phyloP scores from a whole-genome alignment of 495 filamentous ascomycete species.

The Penicillium dipodomyicola region DNA sequence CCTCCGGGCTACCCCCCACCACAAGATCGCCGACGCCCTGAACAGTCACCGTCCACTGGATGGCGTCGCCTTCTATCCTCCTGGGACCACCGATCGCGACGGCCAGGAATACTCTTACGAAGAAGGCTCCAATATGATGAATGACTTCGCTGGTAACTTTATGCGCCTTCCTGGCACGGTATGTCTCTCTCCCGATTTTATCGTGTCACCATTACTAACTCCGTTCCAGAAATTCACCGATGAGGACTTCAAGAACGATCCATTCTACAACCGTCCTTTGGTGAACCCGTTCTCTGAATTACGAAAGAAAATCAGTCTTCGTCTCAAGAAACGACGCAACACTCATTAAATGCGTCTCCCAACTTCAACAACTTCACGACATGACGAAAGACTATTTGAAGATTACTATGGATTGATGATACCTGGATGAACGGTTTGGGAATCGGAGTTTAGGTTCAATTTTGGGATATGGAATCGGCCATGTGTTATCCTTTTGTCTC shows the following conservation, averaged over 20 bases:
- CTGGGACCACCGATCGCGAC: conserved; percentile 62
- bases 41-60: conserved; percentile 78
- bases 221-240: conserved; percentile 42
- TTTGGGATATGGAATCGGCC: background rate
- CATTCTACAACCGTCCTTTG: conserved; percentile 41
- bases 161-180: conserved; percentile 38
- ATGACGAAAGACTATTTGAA: background rate
- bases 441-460: conserved; percentile 3
- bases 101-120: conserved; percentile 75
- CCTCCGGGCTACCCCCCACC: conserved; percentile 75
- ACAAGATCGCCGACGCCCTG: conserved; percentile 74
- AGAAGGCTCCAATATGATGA: conserved; percentile 83
- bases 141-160: conserved; percentile 52
- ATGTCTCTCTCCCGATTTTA: conserved; percentile 6
- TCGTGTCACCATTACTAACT: conserved; percentile 5
- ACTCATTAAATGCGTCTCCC: conserved; percentile 17
- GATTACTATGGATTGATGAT: conserved; percentile 7
- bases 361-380: conserved; percentile 13
- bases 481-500: background rate
- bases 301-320: conserved; percentile 34
- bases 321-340: conserved; percentile 34
- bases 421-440: conserved; percentile 1
- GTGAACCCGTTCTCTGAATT: conserved; percentile 36
- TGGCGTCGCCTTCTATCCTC: conserved; percentile 73
- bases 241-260: conserved; percentile 49